A percentile compares a stretch with the other conserved stretches of the same genome.
These are phyloP conservation scores for Candida odintsovae DNA, from an alignment of 805 yeast species.

Conservation along the genomic window DNA sequence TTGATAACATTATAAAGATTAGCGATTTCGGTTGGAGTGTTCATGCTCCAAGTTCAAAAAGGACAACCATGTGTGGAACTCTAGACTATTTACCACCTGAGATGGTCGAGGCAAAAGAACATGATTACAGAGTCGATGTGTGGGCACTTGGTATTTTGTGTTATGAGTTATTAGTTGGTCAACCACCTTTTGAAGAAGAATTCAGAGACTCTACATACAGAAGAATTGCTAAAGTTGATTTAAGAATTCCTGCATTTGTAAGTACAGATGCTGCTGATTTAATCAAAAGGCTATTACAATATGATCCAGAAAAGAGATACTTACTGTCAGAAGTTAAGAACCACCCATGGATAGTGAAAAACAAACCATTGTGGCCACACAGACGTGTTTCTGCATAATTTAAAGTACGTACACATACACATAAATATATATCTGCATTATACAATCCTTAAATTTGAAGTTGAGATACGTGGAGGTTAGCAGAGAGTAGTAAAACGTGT, in stretches of 20 bases:
- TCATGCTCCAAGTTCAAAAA: slow-evolving; percentile 45
- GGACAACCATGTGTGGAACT: slow-evolving; percentile 91
- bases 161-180: slow-evolving; percentile 81
- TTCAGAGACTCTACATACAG: slow-evolving; percentile 74
- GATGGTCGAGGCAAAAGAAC: slow-evolving; percentile 78
- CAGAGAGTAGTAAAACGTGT: too few species aligned
- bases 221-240: slow-evolving; percentile 72
- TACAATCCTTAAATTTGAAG: too few species aligned
- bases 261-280: slow-evolving; percentile 74
- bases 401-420: too few species aligned
- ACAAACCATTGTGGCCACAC: slow-evolving; percentile 55
- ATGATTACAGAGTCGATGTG: slow-evolving; percentile 73
- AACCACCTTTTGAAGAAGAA: slow-evolving; percentile 87
- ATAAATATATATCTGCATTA: too few species aligned
- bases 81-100: slow-evolving; percentile 94
- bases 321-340: slow-evolving; percentile 51
- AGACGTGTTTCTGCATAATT: slow-evolving; percentile 7
- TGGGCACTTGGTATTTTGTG: slow-evolving; percentile 91
- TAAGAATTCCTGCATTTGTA: slow-evolving; percentile 65
- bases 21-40: slow-evolving; percentile 98
- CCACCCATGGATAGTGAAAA: slow-evolving; percentile 82
- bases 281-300: slow-evolving; percentile 55
- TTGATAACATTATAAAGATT: slow-evolving; percentile 70
- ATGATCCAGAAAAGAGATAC: slow-evolving; percentile 64
- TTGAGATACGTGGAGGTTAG: too few species aligned